Conservation (phyloP, 192 early-diverging fungal species). For the Coemansia sp. region DNA sequence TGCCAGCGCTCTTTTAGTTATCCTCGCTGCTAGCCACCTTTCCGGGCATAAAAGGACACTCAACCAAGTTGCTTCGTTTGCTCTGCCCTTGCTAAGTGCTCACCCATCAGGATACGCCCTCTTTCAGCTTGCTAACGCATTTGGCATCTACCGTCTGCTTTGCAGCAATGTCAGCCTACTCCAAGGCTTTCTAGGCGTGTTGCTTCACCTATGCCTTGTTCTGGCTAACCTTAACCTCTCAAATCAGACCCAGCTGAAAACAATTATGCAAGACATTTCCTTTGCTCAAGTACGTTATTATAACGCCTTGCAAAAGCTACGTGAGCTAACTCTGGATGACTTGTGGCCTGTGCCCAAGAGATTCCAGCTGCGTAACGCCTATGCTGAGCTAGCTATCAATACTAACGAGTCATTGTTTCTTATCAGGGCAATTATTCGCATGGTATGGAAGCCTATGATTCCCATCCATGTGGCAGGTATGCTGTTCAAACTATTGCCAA, state of each 20-base stretch:
- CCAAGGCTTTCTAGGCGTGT: too few species aligned
- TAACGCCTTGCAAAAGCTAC: slow-evolving; percentile 10
- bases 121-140: slow-evolving; percentile 17
- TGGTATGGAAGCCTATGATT: slow-evolving; percentile 41
- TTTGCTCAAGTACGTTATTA: slow-evolving; percentile 17
- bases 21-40: slow-evolving; percentile 5
- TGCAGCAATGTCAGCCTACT: background rate
- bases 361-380: slow-evolving; percentile 6
- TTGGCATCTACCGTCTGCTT: slow-evolving; percentile 17
- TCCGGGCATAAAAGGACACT: background rate
- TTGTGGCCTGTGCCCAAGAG: slow-evolving; percentile 23
- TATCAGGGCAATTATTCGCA: slow-evolving; percentile 30
- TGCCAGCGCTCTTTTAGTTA: slow-evolving; percentile 6
- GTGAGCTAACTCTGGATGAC: slow-evolving; percentile 20
- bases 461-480: slow-evolving; percentile 15
- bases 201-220: slow-evolving; percentile 11
- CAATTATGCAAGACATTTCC: background rate
- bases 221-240: slow-evolving; percentile 12
- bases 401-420: slow-evolving; percentile 30
- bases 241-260: slow-evolving; percentile 3
- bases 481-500: slow-evolving; percentile 1
- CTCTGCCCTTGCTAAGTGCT: background rate
- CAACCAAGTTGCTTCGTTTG: slow-evolving; percentile 6
- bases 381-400: slow-evolving; percentile 26
- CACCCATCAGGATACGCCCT: background rate